phyloP scores from a whole-genome alignment of 1,284 basidiomycete species.

The Schizopora paradoxa region DNA sequence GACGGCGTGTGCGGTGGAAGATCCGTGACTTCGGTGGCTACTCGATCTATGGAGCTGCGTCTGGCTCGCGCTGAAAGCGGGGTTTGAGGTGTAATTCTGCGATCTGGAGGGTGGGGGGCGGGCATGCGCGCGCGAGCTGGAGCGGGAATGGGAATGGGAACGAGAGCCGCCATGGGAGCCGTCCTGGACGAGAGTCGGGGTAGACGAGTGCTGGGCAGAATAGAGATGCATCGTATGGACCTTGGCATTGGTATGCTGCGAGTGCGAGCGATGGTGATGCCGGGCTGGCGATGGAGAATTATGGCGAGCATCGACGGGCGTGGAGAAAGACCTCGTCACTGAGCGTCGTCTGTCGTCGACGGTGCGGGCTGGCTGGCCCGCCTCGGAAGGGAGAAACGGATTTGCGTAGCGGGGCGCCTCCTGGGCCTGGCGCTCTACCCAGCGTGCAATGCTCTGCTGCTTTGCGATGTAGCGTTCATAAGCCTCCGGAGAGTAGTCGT shows the following conservation, averaged over 20 bases:
- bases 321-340: slow-evolving; percentile 10
- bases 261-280: not conserved
- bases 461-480: slow-evolving; percentile 39
- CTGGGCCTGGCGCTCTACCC: slow-evolving; percentile 31
- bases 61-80: not conserved
- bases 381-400: slow-evolving; percentile 23
- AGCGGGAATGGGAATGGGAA: slow-evolving; percentile 10
- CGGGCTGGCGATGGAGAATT: not conserved
- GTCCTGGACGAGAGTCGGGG: slow-evolving; percentile 4
- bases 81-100: slow-evolving; percentile 4
- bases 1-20: not conserved
- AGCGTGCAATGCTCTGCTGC: slow-evolving; percentile 38
- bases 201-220: not conserved
- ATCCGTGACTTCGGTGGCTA: not conserved
- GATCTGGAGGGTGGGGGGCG: slow-evolving; percentile 2
- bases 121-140: not conserved
- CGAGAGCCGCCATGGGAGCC: slow-evolving; percentile 3
- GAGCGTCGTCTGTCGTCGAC: not conserved
- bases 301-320: slow-evolving; percentile 6
- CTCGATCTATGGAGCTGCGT: not conserved
- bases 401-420: slow-evolving; percentile 26
- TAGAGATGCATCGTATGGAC: not conserved
- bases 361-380: not conserved
- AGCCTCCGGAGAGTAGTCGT: slow-evolving; percentile 51
- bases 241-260: not conserved